Conservation (phyloP, 1,284 basidiomycete genomes). For the Microbotryum saponariae region DNA sequence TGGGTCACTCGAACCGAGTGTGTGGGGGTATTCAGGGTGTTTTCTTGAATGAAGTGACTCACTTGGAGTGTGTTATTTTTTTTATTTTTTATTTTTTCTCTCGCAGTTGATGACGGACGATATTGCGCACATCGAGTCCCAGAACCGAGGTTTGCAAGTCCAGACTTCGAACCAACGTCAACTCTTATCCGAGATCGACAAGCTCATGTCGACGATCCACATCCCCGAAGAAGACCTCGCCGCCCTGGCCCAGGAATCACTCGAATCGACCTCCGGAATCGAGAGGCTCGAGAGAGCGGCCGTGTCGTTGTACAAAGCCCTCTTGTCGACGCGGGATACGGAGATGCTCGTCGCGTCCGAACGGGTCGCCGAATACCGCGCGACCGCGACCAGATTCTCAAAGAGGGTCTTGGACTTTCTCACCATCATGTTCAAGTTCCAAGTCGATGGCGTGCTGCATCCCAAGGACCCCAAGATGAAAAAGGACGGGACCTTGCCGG, state of each 20-base stretch:
- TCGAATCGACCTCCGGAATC: conserved; percentile 69
- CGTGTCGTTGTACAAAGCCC: conserved; percentile 85
- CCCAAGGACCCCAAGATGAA: conserved; percentile 12
- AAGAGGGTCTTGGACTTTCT: conserved; percentile 82
- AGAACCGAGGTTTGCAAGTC: conserved; percentile 93
- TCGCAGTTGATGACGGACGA: conserved; percentile 82
- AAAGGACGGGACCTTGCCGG: conserved; percentile 38
- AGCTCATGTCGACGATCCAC: conserved; percentile 84
- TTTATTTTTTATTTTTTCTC: not conserved
- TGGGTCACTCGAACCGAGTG: conserved; percentile 42
- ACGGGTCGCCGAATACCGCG: conserved; percentile 77
- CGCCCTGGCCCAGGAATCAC: conserved; percentile 72
- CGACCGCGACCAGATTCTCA: conserved; percentile 81
- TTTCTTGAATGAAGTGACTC: too few relatives aligned
- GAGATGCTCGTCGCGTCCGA: conserved; percentile 89
- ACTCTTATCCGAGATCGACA: conserved; percentile 70
- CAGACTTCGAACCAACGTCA: conserved; percentile 92
- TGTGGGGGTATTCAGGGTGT: not conserved
- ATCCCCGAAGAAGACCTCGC: conserved; percentile 70
- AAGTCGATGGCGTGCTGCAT: conserved; percentile 61
- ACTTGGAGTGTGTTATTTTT: not conserved
- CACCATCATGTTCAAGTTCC: conserved; percentile 79
- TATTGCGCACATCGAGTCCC: conserved; percentile 89
- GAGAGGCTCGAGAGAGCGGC: conserved; percentile 71
- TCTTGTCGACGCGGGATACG: conserved; percentile 83